Evolutionary conservation across 805 yeast genomes (phyloP).

Genomic region (Zygosaccharomyces bailii): DNA sequence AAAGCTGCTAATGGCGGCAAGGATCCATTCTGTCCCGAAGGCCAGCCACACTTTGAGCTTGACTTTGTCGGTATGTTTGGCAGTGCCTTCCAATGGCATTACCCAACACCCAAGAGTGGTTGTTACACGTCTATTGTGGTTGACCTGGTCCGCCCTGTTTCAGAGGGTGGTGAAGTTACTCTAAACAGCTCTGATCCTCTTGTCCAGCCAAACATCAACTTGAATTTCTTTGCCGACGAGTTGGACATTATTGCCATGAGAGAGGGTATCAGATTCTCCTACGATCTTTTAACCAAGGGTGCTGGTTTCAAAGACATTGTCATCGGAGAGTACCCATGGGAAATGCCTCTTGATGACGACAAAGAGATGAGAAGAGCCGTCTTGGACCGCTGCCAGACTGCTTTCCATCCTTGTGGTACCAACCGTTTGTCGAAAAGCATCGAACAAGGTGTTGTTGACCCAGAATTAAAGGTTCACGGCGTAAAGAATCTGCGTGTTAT

Average conservation of each 20-base stretch:
- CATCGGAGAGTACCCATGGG: constrained; percentile 33
- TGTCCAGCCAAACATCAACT: constrained; percentile 27
- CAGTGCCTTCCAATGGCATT: constrained; percentile 32
- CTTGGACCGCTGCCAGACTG: constrained; percentile 34
- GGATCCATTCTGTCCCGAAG: constrained; percentile 30
- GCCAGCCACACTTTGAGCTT: constrained; percentile 33
- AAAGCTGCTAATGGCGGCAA: constrained; percentile 30
- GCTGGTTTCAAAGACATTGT: constrained; percentile 34
- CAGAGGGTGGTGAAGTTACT: constrained; percentile 29
- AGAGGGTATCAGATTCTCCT: constrained; percentile 33
- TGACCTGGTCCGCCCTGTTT: constrained; percentile 31
- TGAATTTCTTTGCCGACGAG: constrained; percentile 32
- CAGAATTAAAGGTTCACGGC: constrained; percentile 33
- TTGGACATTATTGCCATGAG: constrained; percentile 35
- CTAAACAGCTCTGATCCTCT: constrained; percentile 28
- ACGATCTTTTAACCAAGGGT: constrained; percentile 31
- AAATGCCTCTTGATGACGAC: constrained; percentile 32
- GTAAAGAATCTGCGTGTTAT: constrained; percentile 31
- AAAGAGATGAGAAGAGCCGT: constrained; percentile 33
- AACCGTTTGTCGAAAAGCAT: constrained; percentile 19
- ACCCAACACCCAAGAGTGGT: constrained; percentile 27
- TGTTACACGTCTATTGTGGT: constrained; percentile 27
- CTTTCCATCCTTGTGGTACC: constrained; percentile 37
- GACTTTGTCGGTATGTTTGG: constrained; percentile 29
- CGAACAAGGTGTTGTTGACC: constrained; percentile 31